Base-by-base conservation (phyloP, 1,139 yeast genomes). In the Pichiaceae sp. region DNA sequence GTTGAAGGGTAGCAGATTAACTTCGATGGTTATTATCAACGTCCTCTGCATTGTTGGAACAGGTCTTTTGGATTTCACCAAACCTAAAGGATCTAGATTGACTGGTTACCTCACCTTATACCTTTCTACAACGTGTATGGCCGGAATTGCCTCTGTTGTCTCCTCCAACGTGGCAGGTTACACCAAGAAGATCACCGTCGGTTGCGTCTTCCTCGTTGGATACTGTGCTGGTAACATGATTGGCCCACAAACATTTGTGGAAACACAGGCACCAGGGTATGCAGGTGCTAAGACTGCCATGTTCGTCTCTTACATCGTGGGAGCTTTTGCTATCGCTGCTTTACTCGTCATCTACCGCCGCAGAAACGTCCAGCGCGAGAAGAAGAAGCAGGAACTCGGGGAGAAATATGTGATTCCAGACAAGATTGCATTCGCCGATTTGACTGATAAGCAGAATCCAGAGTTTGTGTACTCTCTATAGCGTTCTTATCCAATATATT, bases 181-280 rank as follows among this genome's bases (percentile, higher is more conserved):
- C 36, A 48, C 56, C 20, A 52, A 51, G 38, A 52, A 51, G 39
- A 42, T 73, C 34, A 71, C 77, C 5, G 70, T 73, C 24, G 77
- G 72, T 53, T 81, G 82, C 1, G 52, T 75, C 23, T 68, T 70
- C 29, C 68, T 80, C 56, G 63, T 79, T 36, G 53, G 49, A 1
- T 79, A 75, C 50, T 75, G 83, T 47, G 70, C 72, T 21, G 86
- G 93, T 15, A 80, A 80, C 45, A 61, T 80, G 34, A 63, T 76
- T 37, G 76, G 75, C 1, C 72, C 75, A 4, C 74, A 68, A 44
- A 64, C 72, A 4, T 70, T 68, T 43, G 50, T 57, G 23, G 52
- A 54, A 0, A 40, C 38, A 3, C 68, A 70, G 45, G 66, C 69
- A 0, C 75, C 75, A 7, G 31, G 40, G 3, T 70, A 68, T 43